Percentiles rank a stretch among this genome's conserved stretches.
These are phyloP conservation scores for Emericellopsis terricola DNA, from an alignment of 495 filamentous ascomycete species.

Conservation along the genomic window DNA sequence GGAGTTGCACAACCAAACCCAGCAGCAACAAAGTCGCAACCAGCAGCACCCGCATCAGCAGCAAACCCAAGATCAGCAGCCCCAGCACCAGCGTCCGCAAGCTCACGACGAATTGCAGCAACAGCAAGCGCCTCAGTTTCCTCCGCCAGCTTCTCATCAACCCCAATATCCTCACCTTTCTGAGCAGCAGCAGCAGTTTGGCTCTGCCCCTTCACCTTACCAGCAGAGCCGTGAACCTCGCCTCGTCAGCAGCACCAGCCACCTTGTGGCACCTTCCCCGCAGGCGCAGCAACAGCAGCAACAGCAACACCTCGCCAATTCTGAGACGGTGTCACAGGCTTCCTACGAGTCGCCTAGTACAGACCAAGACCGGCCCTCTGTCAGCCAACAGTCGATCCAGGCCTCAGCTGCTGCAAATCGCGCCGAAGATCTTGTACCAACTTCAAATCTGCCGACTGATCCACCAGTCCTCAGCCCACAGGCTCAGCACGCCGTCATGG, in stretches of 20 bases:
- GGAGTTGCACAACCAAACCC: neutral
- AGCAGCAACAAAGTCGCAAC: constrained; percentile 19
- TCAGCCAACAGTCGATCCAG: constrained; percentile 21
- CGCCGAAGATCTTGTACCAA: constrained; percentile 15
- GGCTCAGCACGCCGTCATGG: constrained; percentile 21
- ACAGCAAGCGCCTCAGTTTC: constrained; percentile 10
- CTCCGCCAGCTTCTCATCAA: neutral
- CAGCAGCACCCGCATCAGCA: constrained; percentile 18
- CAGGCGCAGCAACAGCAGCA: constrained; percentile 4
- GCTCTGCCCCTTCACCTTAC: constrained; percentile 6
- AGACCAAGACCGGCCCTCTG: constrained; percentile 22
- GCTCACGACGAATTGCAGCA: constrained; percentile 7
- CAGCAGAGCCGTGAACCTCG: constrained; percentile 5
- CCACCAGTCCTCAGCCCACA: constrained; percentile 10
- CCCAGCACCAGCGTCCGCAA: constrained; percentile 10
- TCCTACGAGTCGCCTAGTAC: constrained; percentile 40
- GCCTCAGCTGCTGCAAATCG: constrained; percentile 17
- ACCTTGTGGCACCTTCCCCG: constrained; percentile 1
- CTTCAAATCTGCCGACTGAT: constrained; percentile 9
- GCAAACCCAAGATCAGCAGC: constrained; percentile 10
- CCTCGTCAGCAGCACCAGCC: constrained; percentile 3
- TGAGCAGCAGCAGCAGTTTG: constrained; percentile 5
- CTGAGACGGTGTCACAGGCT: constrained; percentile 37
- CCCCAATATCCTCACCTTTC: neutral
- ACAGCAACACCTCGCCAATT: constrained; percentile 20